Evolutionary conservation across 2,329 filamentous ascomycete species (phyloP).

Genomic region (Aspergillus intermedius): DNA sequence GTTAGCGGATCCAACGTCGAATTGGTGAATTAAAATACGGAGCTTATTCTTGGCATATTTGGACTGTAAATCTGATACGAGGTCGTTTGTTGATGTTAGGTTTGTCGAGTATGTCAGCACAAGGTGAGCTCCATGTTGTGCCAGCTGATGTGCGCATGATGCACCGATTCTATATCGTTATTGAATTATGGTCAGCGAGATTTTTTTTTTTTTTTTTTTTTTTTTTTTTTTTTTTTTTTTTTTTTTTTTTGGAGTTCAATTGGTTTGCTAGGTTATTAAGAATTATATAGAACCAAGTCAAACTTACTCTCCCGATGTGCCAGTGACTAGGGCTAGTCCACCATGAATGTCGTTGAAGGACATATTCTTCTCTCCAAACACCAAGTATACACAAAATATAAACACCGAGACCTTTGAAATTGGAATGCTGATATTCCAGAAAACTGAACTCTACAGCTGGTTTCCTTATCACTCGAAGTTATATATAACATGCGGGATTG

Average conservation of each 20-base stretch:
- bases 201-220: no score
- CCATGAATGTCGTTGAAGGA: slow-evolving; percentile 44
- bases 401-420: no score
- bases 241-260: no score
- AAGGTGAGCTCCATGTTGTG: slow-evolving; percentile 46
- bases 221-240: no score
- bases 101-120: slow-evolving; percentile 56
- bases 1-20: slow-evolving; percentile 51
- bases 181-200: background rate
- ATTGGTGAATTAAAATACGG: slow-evolving; percentile 49
- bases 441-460: no score
- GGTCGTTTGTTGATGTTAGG: slow-evolving; percentile 39
- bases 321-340: slow-evolving; percentile 53
- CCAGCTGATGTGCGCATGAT: slow-evolving; percentile 52
- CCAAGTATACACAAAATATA: no score
- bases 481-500: no score
- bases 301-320: slow-evolving; percentile 54
- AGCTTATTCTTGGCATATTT: slow-evolving; percentile 23
- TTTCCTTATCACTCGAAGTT: no score
- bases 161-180: slow-evolving; percentile 49
- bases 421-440: no score
- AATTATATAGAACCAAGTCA: background rate
- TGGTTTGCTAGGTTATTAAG: slow-evolving; percentile 3
- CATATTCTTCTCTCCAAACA: slow-evolving; percentile 4
- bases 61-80: slow-evolving; percentile 39